Base-by-base conservation (phyloP, 1,284 basidiomycete genomes). In the Papiliotrema fonsecae region DNA sequence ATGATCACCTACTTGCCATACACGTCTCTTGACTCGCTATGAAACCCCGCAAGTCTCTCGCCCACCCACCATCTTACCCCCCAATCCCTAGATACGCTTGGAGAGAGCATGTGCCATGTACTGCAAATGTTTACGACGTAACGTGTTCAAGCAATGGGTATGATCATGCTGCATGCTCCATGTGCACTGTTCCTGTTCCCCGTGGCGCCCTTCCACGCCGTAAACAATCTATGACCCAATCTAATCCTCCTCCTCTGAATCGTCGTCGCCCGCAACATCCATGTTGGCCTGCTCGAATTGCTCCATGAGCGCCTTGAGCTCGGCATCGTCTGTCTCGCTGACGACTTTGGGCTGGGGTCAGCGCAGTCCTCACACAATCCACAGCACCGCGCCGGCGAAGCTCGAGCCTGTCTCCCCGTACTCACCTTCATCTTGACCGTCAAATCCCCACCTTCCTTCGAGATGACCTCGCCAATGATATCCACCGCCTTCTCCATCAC, bases 351-450 rank as follows among this genome's bases (percentile, higher is more conserved):
- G 92, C 88, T 92, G 64, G 42, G 18, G 31, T 40, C 22, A 45
- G 48, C 38, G 37, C 6, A 14, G 21, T 16, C 22, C 13, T 40
- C 40, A 42, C 21, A 9, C 16, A 10, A 18, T 31, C 18, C 38
- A 18, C 42, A 25, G 13, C 36, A 30, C 36, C 11, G 18, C 28
- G 14, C n/a, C 28, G 28, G 13, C 42, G 34, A 45, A 6, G 37
- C 35, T 24, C 35, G 18, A n/a, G n/a, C n/a, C n/a, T n/a, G n/a
- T n/a, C n/a, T n/a, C n/a, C n/a, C n/a, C n/a, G n/a, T n/a, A 69
- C 77, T 49, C 55, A 87, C 90, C 83, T 89, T 94, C 93, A 98
- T 97, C 80, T 97, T 98, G 47, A 99, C 85, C 25, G 87, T 79
- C 55, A 97, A 78, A 44, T 82, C 82, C 2, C 96, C 96, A 31